A percentile compares a stretch with the other conserved stretches of the same genome.
Evolutionary conservation across 441 rosid species (phyloP).

Genomic region (Hura crepitans): DNA sequence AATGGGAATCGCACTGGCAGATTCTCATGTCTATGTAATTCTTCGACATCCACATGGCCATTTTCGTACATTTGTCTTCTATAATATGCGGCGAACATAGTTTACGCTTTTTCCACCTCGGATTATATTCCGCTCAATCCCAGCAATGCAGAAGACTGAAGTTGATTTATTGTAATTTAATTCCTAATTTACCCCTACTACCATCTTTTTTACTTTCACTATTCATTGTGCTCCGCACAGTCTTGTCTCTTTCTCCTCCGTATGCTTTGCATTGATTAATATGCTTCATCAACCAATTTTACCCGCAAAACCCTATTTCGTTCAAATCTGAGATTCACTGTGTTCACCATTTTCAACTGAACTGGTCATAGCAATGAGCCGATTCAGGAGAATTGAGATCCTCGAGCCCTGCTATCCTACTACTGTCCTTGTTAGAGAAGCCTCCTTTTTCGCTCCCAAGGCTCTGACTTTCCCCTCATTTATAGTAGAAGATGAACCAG

Average conservation of each 20-base stretch:
- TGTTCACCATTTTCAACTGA: constrained; percentile 15
- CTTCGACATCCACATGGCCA: constrained; percentile 12
- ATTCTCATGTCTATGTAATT: constrained; percentile 45
- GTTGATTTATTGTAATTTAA: background rate
- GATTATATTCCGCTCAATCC: background rate
- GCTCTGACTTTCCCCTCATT: constrained; percentile 40
- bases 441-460: constrained; percentile 41
- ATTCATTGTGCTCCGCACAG: constrained; percentile 33
- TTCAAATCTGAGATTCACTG: constrained; percentile 23
- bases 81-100: constrained; percentile 28
- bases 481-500: constrained; percentile 32
- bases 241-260: constrained; percentile 38
- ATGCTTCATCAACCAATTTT: background rate
- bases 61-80: constrained; percentile 26
- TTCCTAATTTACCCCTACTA: constrained; percentile 40
- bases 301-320: constrained; percentile 15
- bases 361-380: constrained; percentile 47
- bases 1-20: constrained; percentile 39
- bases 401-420: constrained; percentile 47
- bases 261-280: background rate
- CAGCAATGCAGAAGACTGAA: background rate
- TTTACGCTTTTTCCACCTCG: background rate
- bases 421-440: constrained; percentile 35
- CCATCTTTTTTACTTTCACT: constrained; percentile 26
- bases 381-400: constrained; percentile 50